Percentiles rank a stretch among this genome's conserved stretches.
These are phyloP conservation scores for peach (Prunus persica) DNA, from an alignment of 306 rosid genomes.

Conservation along the genomic window DNA sequence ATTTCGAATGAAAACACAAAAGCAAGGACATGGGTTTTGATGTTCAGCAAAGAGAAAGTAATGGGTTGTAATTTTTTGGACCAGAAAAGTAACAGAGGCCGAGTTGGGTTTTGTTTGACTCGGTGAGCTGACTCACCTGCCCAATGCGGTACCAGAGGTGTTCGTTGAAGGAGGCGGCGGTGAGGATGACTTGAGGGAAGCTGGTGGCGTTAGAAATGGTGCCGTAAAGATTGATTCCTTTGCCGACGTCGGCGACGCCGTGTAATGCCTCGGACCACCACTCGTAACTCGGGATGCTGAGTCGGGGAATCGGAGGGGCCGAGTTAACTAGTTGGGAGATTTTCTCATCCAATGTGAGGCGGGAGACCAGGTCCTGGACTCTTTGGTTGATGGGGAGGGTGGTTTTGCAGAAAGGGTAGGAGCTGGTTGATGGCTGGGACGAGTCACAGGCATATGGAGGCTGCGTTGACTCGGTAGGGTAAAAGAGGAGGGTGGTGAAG, in stretches of 20 bases:
- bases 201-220: constrained; percentile 54
- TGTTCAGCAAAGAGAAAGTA: not conserved
- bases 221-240: constrained; percentile 49
- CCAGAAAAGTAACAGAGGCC: not conserved
- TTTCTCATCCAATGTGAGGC: constrained; percentile 89
- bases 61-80: not conserved
- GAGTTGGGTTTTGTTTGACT: constrained; percentile 1
- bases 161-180: constrained; percentile 75
- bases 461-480: constrained; percentile 28
- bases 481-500: constrained; percentile 6
- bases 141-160: constrained; percentile 79
- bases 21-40: not conserved
- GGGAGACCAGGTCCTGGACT: constrained; percentile 65
- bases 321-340: constrained; percentile 80
- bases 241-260: constrained; percentile 57
- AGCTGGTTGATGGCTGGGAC: constrained; percentile 54
- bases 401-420: constrained; percentile 71
- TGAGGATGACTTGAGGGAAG: constrained; percentile 95
- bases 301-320: constrained; percentile 80
- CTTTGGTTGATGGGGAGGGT: constrained; percentile 44
- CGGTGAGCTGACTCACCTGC: constrained; percentile 34
- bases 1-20: not conserved
- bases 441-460: constrained; percentile 77
- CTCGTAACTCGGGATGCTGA: constrained; percentile 71
- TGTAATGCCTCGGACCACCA: constrained; percentile 98